A percentile compares a stretch with the other conserved stretches of the same genome.
Conservation (phyloP, 495 filamentous ascomycete species). For the Tuber melanosporum region DNA sequence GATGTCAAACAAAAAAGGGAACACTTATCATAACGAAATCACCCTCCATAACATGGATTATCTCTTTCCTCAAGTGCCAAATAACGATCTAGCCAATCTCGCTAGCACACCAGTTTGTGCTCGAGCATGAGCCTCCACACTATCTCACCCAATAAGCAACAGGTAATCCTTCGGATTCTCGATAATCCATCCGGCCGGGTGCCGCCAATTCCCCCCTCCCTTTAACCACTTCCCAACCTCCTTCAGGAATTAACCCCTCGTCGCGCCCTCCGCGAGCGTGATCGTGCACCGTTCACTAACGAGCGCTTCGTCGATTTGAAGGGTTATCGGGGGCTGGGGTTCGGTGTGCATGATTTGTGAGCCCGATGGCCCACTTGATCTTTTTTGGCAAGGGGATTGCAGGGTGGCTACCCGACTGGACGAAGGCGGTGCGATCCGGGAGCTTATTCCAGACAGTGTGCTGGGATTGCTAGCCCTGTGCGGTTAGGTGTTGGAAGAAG, state of each 20-base stretch:
- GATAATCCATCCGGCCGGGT: constrained; percentile 3
- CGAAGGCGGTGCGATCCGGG: neutral
- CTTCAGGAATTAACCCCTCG: constrained; percentile 14
- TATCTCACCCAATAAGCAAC: constrained; percentile 32
- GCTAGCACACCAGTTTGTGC: constrained; percentile 9
- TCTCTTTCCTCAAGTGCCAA: neutral
- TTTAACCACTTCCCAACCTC: constrained; percentile 18
- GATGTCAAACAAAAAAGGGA: neutral
- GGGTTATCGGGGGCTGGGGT: constrained; percentile 18
- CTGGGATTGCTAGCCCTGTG: neutral
- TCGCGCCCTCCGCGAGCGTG: neutral
- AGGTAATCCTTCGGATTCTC: constrained; percentile 22
- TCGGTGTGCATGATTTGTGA: constrained; percentile 15
- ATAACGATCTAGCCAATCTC: neutral
- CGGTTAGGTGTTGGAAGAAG: neutral
- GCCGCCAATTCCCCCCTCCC: constrained; percentile 12
- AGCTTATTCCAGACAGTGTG: neutral
- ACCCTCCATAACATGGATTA: neutral
- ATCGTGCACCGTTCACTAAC: constrained; percentile 24
- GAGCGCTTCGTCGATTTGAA: neutral
- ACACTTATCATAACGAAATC: neutral
- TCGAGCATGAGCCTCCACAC: constrained; percentile 19
- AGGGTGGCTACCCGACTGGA: neutral
- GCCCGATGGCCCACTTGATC: neutral
- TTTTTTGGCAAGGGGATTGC: constrained; percentile 4